Base-by-base conservation (phyloP, 257 asterid species). In the Anisodus acutangulus region DNA sequence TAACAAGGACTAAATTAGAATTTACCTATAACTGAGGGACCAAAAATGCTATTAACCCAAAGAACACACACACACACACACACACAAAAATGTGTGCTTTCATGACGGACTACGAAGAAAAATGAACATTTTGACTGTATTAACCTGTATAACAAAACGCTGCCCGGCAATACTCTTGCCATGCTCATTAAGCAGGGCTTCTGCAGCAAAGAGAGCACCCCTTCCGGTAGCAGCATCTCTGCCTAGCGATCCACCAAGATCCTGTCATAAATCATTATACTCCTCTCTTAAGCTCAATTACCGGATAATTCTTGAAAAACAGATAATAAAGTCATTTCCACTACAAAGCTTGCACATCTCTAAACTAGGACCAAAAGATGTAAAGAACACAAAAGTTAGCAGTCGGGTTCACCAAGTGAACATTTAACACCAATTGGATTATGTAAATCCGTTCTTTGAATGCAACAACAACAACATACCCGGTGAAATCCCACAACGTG, bases 221-320 rank as follows among this genome's bases (percentile, higher is more conserved):
- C 95, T 87, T 70, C 95, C 95, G 1, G 95, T 92, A 47, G 95
- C 95, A 69, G 95, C 95, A 85, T 92, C 93, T 86, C 95, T 88
- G 69, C 95, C 95, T 49, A 92, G 89, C n/a, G 95, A 92, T 84
- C 95, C 95, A 83, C 95, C 95, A 43, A 92, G 95, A 82, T 92
- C 95, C 95, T 92, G 85, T 60, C 22, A 57, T 43, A 47, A 19
- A 74, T 26, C 11, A 51, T 49, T 11, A 49, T 51, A 74, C 39
- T 39, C 2, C 53, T 74, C 80, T 26, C 11, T 0, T 74, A 63
- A 31, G 41, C 69, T 63, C 13, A 63, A 22, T 22, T 22, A 31
- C 22, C 16, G 22, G 6, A 22, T 9, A 31, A 63, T 63, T 5
- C 35, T 26, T 5, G 37, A 17, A 54, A 62, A 8, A 8, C 31